Evolutionary conservation across 1,284 basidiomycete genomes (phyloP).

Genomic region (Peniophora sp.): DNA sequence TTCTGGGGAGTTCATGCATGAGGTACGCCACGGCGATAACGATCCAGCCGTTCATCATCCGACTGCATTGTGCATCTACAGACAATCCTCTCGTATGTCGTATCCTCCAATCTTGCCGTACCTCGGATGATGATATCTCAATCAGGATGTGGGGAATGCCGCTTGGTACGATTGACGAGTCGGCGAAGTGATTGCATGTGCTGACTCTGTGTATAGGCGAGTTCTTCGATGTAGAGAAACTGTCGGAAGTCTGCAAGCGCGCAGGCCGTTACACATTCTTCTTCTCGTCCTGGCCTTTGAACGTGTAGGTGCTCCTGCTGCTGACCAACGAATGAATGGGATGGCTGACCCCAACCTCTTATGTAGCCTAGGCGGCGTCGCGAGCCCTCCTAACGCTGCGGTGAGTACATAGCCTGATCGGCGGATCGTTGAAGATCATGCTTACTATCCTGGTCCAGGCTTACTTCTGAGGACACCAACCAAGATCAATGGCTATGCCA

Average conservation of each 20-base stretch:
- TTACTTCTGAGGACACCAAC: too few relatives aligned
- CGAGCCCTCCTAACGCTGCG: slow-evolving; percentile 63
- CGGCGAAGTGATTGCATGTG: neutral
- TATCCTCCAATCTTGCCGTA: neutral
- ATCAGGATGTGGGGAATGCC: slow-evolving; percentile 64
- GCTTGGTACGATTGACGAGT: slow-evolving; percentile 33
- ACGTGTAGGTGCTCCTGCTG: slow-evolving; percentile 34
- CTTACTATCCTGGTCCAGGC: neutral
- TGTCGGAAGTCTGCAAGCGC: slow-evolving; percentile 48
- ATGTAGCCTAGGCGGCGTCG: slow-evolving; percentile 56
- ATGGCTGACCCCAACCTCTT: too few relatives aligned
- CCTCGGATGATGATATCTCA: neutral
- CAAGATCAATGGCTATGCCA: too few relatives aligned
- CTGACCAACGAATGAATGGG: too few relatives aligned
- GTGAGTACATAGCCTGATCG: slow-evolving; percentile 43
- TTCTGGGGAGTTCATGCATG: slow-evolving; percentile 41
- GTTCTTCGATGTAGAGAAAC: slow-evolving; percentile 60
- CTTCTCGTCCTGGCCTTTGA: slow-evolving; percentile 67
- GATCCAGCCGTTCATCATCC: neutral
- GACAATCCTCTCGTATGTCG: slow-evolving; percentile 38
- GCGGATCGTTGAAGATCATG: too few relatives aligned
- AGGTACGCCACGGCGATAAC: slow-evolving; percentile 27
- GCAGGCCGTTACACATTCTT: slow-evolving; percentile 62
- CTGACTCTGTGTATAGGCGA: slow-evolving; percentile 34
- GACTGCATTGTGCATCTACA: slow-evolving; percentile 14